Base-by-base conservation (phyloP, 257 asterid species). In the Verbena officinalis region DNA sequence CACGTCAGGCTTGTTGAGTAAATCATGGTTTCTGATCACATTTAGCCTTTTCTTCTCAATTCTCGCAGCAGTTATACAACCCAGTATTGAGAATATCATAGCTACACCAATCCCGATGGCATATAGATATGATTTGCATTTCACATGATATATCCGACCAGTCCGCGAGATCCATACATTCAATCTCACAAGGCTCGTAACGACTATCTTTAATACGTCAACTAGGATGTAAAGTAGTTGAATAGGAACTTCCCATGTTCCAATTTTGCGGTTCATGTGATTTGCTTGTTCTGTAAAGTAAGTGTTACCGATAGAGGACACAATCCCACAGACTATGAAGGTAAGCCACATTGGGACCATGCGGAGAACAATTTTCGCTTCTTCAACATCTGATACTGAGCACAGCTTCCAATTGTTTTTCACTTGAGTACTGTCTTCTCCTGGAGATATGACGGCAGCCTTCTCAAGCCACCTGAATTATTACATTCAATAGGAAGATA, bases 401-500 rank as follows among this genome's bases (percentile, higher is more conserved):
- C 84, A 71, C 33, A 64, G 77, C 38, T 50, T 67, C 91, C 89
- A 83, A 19, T 40, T 63, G 8, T 65, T 54, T 1, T 4, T 59
- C 14, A 0, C 42, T 9, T 22, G 76, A 11, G 59, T 11, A 24
- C 67, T 3, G 0, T 44, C 13, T 12, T 19, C 49, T 12, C n/a
- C 49, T 11, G 77, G 64, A 23, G 9, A 15, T 65, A 8, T 71
- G 9, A 81, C 71, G n/a, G 91, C 86, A 19, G 96, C 96, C 76
- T 83, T 87, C 75, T 85, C 88, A 46, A 87, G 56, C 51, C 70
- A 69, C 78, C 92, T 84, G 38, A 48, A 39, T 59, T 13, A 51
- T n/a, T n/a, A n/a, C n/a, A n/a, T n/a, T n/a, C 27, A 64, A 7
- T 17, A 31, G 33, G 11, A 19, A 34, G 15, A 12, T 38, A 56